Evolutionary conservation across 768 basidiomycete species (phyloP), one percentile per base, ranked within the genome.

Genomic region (Strobilomyces dryophilus): DNA sequence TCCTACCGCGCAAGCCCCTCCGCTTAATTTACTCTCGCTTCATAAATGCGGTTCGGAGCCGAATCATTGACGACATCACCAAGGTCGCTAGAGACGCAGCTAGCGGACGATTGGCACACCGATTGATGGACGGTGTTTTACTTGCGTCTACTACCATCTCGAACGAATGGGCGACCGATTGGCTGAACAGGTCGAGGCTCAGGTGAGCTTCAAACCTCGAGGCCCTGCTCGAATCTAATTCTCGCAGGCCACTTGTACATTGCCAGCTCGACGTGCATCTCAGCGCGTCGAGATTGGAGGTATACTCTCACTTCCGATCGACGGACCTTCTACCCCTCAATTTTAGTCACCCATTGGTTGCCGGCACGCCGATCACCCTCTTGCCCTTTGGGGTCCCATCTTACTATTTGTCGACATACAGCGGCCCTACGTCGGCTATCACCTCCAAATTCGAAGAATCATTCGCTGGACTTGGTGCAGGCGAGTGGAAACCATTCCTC

Each of bases 371-470:
- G 9, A 83, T 92, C 47, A 77, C 74, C 10, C 74, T 92, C 4
- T 75, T 91, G 18, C 89, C 89, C 5, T 77, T 82, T 55, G 84
- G 80, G 29, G 82, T 79, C 5, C 87, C 89, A 2, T 88, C 89
- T 3, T 87, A 84, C 67, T 87, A 80, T 58, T 72, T 91, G 37
- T 75, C 82, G n/a, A 67, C 73, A n/a, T 92, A 89, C 61, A 74
- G 73, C 15, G 90, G 86, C 20, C 83, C 87, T 29, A 81, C 81
- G 8, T 74, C 82, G 10, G 81, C 76, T 2, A 73, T 89, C 24
- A 74, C 77, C 1, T 73, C 74, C 20, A 83, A 85, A 58, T 92
- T 92, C 53, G 74, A 79, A 40, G 76, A 80, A 5, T 80, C 83
- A 2, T 74, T 92, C 2, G 57, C 70, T 12, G 88, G 89, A 2